A percentile compares a stretch with the other conserved stretches of the same genome.
These are phyloP conservation scores for Madurella mycetomatis DNA, from an alignment of 2,329 filamentous ascomycete genomes.

Conservation along the genomic window DNA sequence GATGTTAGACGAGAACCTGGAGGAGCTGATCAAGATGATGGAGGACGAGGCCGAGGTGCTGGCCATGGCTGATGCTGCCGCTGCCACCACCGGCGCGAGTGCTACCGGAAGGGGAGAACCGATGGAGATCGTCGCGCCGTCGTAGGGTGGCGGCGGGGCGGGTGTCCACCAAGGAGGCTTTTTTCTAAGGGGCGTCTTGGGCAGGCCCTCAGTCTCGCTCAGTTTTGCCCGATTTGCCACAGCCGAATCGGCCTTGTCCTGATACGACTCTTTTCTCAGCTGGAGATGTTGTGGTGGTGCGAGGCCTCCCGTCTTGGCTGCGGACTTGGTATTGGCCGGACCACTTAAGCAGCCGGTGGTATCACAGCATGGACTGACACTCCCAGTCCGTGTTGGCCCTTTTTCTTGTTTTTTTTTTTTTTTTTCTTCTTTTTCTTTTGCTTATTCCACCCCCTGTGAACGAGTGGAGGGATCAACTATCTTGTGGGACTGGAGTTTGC, in stretches of 20 bases:
- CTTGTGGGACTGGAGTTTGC: background rate
- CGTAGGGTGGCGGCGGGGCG: slow-evolving; percentile 9
- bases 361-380: background rate
- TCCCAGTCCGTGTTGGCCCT: background rate
- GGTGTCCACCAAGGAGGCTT: no score
- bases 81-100: background rate
- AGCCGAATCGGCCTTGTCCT: no score
- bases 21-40: slow-evolving; percentile 59
- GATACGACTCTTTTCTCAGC: no score
- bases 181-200: no score
- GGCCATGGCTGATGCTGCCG: background rate
- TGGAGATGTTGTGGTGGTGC: no score
- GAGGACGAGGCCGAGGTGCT: slow-evolving; percentile 54
- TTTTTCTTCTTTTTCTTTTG: background rate
- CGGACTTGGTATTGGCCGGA: background rate
- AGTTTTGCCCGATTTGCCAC: no score
- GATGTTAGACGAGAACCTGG: slow-evolving; percentile 61
- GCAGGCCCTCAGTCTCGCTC: no score
- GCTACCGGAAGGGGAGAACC: background rate
- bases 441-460: no score
- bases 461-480: background rate
- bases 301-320: no score
- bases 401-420: background rate
- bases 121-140: slow-evolving; percentile 19
- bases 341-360: background rate